These are phyloP conservation scores for Eleusine indica DNA, from an alignment of 176 grass and related monocot species.

Conservation along the genomic window DNA sequence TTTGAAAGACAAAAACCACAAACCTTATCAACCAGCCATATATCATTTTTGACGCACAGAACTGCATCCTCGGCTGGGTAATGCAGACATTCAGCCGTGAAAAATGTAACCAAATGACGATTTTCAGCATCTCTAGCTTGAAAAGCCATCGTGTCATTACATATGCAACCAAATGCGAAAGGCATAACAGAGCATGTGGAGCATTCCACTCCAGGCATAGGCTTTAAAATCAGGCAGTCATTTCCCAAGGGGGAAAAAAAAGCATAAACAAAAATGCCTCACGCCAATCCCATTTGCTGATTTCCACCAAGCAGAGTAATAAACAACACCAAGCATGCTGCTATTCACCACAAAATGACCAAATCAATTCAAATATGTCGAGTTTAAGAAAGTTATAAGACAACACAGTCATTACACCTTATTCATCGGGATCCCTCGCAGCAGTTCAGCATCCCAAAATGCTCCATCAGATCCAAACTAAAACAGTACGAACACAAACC, in stretches of 20 bases:
- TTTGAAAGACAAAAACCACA: neutral
- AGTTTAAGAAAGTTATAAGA: conserved; percentile 21
- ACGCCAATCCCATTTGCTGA: neutral
- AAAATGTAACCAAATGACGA: neutral
- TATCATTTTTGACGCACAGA: neutral
- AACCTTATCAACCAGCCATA: neutral
- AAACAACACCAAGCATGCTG: neutral
- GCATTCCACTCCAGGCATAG: neutral
- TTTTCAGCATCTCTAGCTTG: neutral
- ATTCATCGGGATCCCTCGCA: conserved; percentile 33
- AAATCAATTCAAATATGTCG: conserved; percentile 21
- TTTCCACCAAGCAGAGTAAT: neutral
- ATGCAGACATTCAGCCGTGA: neutral
- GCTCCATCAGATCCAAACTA: conserved; percentile 30
- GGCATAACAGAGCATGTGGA: neutral
- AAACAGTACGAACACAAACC: conserved; percentile 58
- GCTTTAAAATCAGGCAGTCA: neutral
- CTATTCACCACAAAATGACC: conserved; percentile 26
- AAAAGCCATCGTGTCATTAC: neutral
- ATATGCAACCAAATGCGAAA: neutral
- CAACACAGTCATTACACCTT: conserved; percentile 45
- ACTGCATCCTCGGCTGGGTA: neutral
- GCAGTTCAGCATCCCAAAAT: conserved; percentile 18
- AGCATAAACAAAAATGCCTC: neutral
- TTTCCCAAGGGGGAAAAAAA: neutral